Evolutionary conservation across 176 grass and related monocot species (phyloP).

Genomic region (Raddia guianensis): DNA sequence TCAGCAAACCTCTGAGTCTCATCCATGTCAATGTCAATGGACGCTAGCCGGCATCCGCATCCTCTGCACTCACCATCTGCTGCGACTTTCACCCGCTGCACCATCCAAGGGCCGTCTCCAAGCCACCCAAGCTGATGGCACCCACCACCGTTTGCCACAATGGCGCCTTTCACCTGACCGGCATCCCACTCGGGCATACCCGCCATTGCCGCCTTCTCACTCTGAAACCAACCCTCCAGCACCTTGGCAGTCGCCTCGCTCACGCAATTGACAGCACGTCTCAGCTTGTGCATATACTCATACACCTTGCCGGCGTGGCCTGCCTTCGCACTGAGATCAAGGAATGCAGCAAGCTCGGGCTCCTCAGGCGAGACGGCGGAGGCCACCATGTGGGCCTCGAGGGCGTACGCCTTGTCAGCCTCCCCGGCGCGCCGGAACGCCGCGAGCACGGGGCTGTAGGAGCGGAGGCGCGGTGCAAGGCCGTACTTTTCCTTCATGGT

Average conservation of each 20-base stretch:
- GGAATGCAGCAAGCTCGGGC: slow-evolving; percentile 54
- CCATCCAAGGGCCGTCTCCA: slow-evolving; percentile 48
- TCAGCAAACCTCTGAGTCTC: slow-evolving; percentile 67
- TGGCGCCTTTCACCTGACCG: slow-evolving; percentile 38
- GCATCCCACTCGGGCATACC: slow-evolving; percentile 35
- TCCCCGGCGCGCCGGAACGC: slow-evolving; percentile 60
- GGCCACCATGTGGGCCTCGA: slow-evolving; percentile 66
- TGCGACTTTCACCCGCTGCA: slow-evolving; percentile 47
- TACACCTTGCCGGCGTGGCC: slow-evolving; percentile 68
- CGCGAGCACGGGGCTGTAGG: slow-evolving; percentile 68
- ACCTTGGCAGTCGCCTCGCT: slow-evolving; percentile 34
- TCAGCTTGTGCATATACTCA: slow-evolving; percentile 76
- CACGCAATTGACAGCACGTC: slow-evolving; percentile 46
- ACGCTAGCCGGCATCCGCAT: slow-evolving; percentile 52
- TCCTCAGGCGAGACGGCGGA: slow-evolving; percentile 66
- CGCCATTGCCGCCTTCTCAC: slow-evolving; percentile 19
- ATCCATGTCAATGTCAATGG: slow-evolving; percentile 57
- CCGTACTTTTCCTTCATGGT: slow-evolving; percentile 74
- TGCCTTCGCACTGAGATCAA: slow-evolving; percentile 56
- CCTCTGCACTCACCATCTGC: slow-evolving; percentile 40
- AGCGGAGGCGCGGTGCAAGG: slow-evolving; percentile 65
- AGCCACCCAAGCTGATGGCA: slow-evolving; percentile 81
- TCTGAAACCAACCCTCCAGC: slow-evolving; percentile 65
- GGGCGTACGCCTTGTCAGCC: slow-evolving; percentile 59
- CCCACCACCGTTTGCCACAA: slow-evolving; percentile 71